Conservation (phyloP, 495 filamentous ascomycete genomes). For the Lentithecium fluviatile region DNA sequence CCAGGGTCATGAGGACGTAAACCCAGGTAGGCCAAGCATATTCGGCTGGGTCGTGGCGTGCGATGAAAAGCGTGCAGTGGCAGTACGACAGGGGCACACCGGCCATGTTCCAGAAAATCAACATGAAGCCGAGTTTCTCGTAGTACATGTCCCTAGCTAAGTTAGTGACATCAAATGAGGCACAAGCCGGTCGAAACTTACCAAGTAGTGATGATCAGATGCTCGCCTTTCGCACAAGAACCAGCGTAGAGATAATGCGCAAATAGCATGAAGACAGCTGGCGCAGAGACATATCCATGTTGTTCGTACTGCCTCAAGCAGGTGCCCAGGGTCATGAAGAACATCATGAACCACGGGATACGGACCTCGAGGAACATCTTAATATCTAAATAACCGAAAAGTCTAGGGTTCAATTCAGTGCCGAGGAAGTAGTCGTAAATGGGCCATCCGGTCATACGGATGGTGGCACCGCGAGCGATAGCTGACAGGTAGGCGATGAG, state of each 20-base stretch:
- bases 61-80: slow-evolving; percentile 93
- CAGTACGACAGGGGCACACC: slow-evolving; percentile 95
- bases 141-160: slow-evolving; percentile 85
- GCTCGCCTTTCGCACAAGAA: slow-evolving; percentile 94
- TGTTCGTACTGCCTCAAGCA: slow-evolving; percentile 84
- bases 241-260: slow-evolving; percentile 96
- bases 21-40: slow-evolving; percentile 76
- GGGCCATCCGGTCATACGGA: slow-evolving; percentile 88
- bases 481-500: slow-evolving; percentile 84
- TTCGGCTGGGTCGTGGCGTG: slow-evolving; percentile 76
- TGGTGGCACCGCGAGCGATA: slow-evolving; percentile 71
- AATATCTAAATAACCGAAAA: slow-evolving; percentile 92
- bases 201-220: slow-evolving; percentile 91
- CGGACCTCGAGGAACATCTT: slow-evolving; percentile 99
- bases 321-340: slow-evolving; percentile 72
- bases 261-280: slow-evolving; percentile 84
- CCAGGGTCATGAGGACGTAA: slow-evolving; percentile 62
- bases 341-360: slow-evolving; percentile 92
- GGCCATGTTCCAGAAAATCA: slow-evolving; percentile 99
- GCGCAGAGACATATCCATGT: slow-evolving; percentile 88
- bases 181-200: slow-evolving; percentile 39
- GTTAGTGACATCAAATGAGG: slow-evolving; percentile 6
- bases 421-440: slow-evolving; percentile 99
- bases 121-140: slow-evolving; percentile 99
- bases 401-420: slow-evolving; percentile 90